phyloP scores from a whole-genome alignment of 371 early-diverging fungal species.

The Syncephalis fuscata region DNA sequence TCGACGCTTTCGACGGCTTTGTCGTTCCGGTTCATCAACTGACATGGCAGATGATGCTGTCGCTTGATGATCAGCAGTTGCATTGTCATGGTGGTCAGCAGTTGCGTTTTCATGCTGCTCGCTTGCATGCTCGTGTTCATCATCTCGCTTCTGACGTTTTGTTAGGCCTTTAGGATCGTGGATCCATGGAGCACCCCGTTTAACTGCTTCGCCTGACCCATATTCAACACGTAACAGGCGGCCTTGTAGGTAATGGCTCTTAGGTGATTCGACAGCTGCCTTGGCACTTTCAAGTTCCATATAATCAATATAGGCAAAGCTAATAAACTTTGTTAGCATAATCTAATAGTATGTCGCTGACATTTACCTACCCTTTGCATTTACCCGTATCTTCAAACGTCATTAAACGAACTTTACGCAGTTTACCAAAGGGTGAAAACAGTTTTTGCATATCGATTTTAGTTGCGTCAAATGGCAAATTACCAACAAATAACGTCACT shows the following conservation, averaged over 20 bases:
- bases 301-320: conserved; percentile 51
- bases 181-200: neutral
- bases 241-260: conserved; percentile 22
- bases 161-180: neutral
- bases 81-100: too few species aligned
- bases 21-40: too few species aligned
- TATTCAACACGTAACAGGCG: conserved; percentile 25
- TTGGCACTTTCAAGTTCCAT: conserved; percentile 39
- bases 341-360: too few species aligned
- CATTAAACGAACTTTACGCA: conserved; percentile 44
- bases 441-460: conserved; percentile 34
- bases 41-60: too few species aligned
- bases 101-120: too few species aligned
- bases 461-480: conserved; percentile 52
- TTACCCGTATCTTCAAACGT: conserved; percentile 60
- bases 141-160: too few species aligned
- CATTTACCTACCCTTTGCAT: conserved; percentile 41
- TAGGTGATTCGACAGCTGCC: conserved; percentile 33
- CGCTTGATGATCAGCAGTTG: too few species aligned
- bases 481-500: conserved; percentile 67
- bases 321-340: too few species aligned
- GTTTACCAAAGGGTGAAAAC: conserved; percentile 42
- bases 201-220: conserved; percentile 28
- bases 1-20: too few species aligned
- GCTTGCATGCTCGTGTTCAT: too few species aligned